phyloP scores from a whole-genome alignment of 768 basidiomycete genomes.

The Candolleomyces eurysporus region DNA sequence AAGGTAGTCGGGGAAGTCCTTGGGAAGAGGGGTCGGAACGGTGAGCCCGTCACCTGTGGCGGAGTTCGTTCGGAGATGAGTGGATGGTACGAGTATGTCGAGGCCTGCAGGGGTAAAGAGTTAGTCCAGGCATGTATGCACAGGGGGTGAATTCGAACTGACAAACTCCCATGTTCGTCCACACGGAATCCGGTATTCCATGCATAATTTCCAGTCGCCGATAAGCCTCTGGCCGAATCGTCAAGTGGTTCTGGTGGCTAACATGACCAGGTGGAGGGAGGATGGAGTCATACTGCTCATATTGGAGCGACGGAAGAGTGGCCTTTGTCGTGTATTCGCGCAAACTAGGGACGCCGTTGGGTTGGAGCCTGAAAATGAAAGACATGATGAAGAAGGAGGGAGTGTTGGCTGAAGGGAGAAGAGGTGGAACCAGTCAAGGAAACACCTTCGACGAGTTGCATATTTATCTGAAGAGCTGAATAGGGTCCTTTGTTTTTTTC shows the following conservation, averaged over 20 bases:
- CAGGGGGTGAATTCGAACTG: background rate
- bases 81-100: background rate
- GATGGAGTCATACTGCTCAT: conserved; percentile 25
- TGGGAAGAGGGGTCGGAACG: conserved; percentile 5
- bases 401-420: background rate
- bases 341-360: conserved; percentile 41
- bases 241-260: conserved; percentile 43
- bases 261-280: conserved; percentile 41
- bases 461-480: too few species aligned
- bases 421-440: background rate
- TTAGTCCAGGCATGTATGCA: background rate
- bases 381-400: conserved; percentile 2
- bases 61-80: background rate
- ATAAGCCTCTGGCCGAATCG: conserved; percentile 45
- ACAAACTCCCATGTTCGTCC: background rate
- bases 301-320: conserved; percentile 40
- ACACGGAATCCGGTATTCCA: conserved; percentile 23
- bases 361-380: conserved; percentile 18
- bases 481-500: too few species aligned
- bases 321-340: conserved; percentile 46
- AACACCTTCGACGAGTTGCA: too few species aligned
- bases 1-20: conserved; percentile 30
- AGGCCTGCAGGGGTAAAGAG: background rate
- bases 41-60: conserved; percentile 4
- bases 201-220: conserved; percentile 52